These are phyloP conservation scores for Pestalotiopsis sp. DNA, from an alignment of 2,329 filamentous ascomycete species.

Conservation along the genomic window DNA sequence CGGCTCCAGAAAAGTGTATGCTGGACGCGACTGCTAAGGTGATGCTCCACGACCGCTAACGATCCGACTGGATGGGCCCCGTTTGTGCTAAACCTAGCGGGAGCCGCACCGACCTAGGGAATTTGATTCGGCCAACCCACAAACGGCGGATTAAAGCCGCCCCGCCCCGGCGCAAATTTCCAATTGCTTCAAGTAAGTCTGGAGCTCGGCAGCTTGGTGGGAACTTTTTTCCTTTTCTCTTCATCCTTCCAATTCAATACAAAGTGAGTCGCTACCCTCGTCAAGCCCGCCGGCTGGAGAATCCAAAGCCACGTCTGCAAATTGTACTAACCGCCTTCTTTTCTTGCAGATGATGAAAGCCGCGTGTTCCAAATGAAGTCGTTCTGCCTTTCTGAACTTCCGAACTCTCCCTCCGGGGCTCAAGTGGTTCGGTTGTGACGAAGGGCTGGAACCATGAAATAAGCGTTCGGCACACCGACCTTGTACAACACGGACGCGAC, in stretches of 20 bases:
- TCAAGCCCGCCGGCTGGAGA: neutral
- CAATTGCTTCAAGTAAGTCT: slow-evolving; percentile 20
- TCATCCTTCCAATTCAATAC: slow-evolving; percentile 99
- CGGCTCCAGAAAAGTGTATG: neutral
- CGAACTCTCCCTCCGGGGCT: slow-evolving; percentile 89
- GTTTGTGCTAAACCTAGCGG: neutral
- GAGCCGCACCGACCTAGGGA: neutral
- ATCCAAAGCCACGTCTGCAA: neutral
- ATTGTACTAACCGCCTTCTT: slow-evolving; percentile 29
- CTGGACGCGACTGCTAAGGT: neutral
- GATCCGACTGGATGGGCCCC: neutral
- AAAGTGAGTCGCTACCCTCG: slow-evolving; percentile 67
- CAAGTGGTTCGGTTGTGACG: slow-evolving; percentile 78
- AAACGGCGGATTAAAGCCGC: slow-evolving; percentile 38
- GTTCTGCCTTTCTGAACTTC: slow-evolving; percentile 67
- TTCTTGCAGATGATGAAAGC: slow-evolving; percentile 96
- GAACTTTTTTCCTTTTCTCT: slow-evolving; percentile 57
- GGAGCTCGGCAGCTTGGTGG: slow-evolving; percentile 28
- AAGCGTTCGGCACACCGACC: slow-evolving; percentile 98
- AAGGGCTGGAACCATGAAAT: slow-evolving; percentile 81
- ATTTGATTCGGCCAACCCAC: neutral
- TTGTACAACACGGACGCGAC: slow-evolving; percentile 98
- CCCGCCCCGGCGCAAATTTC: slow-evolving; percentile 30
- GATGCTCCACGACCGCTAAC: neutral
- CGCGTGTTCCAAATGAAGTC: slow-evolving; percentile 90